Conservation (phyloP, 169 alveolate species). For the Cryptosporidium meleagridis region DNA sequence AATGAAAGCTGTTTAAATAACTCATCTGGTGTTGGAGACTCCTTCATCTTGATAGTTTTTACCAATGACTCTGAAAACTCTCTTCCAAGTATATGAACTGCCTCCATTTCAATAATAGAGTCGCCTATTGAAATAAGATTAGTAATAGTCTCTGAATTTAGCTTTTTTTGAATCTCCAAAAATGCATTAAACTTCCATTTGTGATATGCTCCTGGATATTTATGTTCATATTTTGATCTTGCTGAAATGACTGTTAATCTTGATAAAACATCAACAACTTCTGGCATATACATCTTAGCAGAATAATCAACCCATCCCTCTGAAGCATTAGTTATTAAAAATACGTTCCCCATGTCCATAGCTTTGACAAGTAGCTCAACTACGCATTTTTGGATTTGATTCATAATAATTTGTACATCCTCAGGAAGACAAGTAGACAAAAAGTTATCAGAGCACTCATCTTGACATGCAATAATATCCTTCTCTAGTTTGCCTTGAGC, state of each 20-base stretch:
- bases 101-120: slow-evolving; percentile 94
- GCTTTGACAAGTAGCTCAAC: slow-evolving; percentile 81
- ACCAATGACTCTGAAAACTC: slow-evolving; percentile 90
- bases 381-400: slow-evolving; percentile 63
- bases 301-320: slow-evolving; percentile 95
- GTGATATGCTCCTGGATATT: slow-evolving; percentile 88
- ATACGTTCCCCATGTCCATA: slow-evolving; percentile 83
- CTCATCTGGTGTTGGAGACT: slow-evolving; percentile 93
- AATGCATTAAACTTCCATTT: slow-evolving; percentile 92
- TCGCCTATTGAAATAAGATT: slow-evolving; percentile 94
- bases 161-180: slow-evolving; percentile 85
- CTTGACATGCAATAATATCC: not conserved
- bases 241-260: slow-evolving; percentile 90
- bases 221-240: slow-evolving; percentile 87
- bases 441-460: not conserved
- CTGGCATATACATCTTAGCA: slow-evolving; percentile 86
- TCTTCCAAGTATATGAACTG: slow-evolving; percentile 92
- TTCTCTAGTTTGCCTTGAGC: slow-evolving; percentile 1
- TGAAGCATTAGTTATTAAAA: slow-evolving; percentile 93
- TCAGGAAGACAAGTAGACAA: not conserved
- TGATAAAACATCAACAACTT: slow-evolving; percentile 62
- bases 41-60: slow-evolving; percentile 94
- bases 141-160: slow-evolving; percentile 88
- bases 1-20: slow-evolving; percentile 89
- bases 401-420: slow-evolving; percentile 19